Base-by-base conservation (phyloP, 495 filamentous ascomycete genomes). In the Penicillium waksmanii region DNA sequence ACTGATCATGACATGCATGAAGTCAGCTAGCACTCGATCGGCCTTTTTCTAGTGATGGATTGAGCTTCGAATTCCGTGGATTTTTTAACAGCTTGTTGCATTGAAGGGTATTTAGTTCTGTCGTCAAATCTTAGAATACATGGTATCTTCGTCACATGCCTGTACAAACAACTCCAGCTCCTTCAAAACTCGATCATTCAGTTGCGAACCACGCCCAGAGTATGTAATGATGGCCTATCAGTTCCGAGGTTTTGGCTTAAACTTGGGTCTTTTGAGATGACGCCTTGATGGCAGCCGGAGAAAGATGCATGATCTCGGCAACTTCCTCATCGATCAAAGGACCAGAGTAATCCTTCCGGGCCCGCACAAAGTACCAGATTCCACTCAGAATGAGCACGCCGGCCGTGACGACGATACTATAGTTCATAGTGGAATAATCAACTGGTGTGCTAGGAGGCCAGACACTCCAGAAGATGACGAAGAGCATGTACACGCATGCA, bases 381-480 rank as follows among this genome's bases (percentile, higher is more conserved):
- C 70, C 58, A 55, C 69, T 66, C 12, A 74, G 58, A 7, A 73
- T 57, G 8, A 76, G 46, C 4, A 76, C 68, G 9, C 59, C 61
- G 8, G 61, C 70, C 9, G 77, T 73, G 2, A 78, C 66, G 18
- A 80, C 65, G 21, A 69, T 67, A 18, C 70, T 75, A 61, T 78
- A 82, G 65, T 82, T 80, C 79, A 80, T 80, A 13, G 60, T 73
- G 6, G 62, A 58, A n/a, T 70, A 63, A 11, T 72, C 74, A 8
- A 77, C 74, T 0, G 75, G 74, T 10, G 74, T 62, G 13, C 17
- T 38, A 0, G 71, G 59, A 9, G 76, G 78, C 73, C 75, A 81
- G 50, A 79, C 77, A 38, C 69, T 75, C 68, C 77, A 81, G 53
- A 80, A 75, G 53, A 80, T 67, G 8, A 72, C 64, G 36, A 77